Evolutionary conservation across 352 stramenopile species (phyloP).

Genomic region (Phytophthora citricola): DNA sequence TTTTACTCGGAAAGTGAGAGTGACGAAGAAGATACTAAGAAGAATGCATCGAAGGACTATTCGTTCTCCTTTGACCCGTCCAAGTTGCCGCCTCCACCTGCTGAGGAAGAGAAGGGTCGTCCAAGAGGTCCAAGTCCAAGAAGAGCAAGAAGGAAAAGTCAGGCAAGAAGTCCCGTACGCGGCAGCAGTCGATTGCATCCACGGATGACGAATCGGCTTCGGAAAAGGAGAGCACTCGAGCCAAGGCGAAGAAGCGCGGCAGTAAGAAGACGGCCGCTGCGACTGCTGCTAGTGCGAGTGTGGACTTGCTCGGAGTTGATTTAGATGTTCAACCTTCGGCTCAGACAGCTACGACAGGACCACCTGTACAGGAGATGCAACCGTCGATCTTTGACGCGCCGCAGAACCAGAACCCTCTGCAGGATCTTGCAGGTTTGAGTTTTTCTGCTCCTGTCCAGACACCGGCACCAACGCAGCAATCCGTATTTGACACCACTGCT

Average conservation of each 20-base stretch:
- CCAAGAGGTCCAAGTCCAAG: slow-evolving; percentile 26
- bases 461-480: slow-evolving; percentile 10
- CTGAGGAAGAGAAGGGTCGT: slow-evolving; percentile 29
- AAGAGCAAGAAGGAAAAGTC: slow-evolving; percentile 41
- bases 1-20: slow-evolving; percentile 53
- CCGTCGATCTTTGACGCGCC: slow-evolving; percentile 52
- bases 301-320: slow-evolving; percentile 62
- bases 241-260: slow-evolving; percentile 40
- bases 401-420: slow-evolving; percentile 44
- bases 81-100: slow-evolving; percentile 49
- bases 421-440: slow-evolving; percentile 65
- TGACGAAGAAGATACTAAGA: slow-evolving; percentile 37
- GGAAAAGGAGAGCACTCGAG: slow-evolving; percentile 46
- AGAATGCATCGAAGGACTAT: slow-evolving; percentile 40
- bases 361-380: slow-evolving; percentile 26
- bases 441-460: slow-evolving; percentile 36
- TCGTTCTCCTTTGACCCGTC: slow-evolving; percentile 57
- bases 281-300: slow-evolving; percentile 29
- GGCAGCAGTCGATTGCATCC: slow-evolving; percentile 49
- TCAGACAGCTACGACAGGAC: slow-evolving; percentile 7
- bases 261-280: slow-evolving; percentile 29
- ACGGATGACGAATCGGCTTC: slow-evolving; percentile 42
- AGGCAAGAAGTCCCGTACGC: slow-evolving; percentile 38
- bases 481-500: slow-evolving; percentile 11
- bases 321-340: slow-evolving; percentile 36